These are phyloP conservation scores for Botrytis deweyae DNA, from an alignment of 2,329 filamentous ascomycete species.

Conservation along the genomic window DNA sequence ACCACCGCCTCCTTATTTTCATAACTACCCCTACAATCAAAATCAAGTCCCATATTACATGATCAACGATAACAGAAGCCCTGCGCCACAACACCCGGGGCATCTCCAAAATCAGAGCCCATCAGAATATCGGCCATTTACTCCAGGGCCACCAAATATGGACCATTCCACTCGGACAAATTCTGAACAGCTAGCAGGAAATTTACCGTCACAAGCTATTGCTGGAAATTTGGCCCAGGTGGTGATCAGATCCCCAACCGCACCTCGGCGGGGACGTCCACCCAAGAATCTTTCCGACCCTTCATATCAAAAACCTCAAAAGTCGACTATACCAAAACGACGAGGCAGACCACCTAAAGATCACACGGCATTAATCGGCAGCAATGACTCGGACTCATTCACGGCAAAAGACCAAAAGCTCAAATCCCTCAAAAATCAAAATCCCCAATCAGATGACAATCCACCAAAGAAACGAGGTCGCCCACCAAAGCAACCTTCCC, in stretches of 20 bases:
- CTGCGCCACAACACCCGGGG: background rate
- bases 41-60: background rate
- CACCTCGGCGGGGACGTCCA: conserved; percentile 10
- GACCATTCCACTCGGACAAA: background rate
- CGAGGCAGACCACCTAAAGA: conserved; percentile 16
- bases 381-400: background rate
- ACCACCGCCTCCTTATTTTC: background rate
- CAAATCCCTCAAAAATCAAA: background rate
- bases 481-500: conserved; percentile 18
- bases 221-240: background rate
- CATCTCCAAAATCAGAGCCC: background rate
- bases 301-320: background rate
- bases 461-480: conserved; percentile 27
- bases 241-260: background rate
- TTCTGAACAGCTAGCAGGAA: background rate
- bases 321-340: background rate
- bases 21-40: background rate
- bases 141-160: background rate
- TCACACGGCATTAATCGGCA: background rate
- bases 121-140: background rate
- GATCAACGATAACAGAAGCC: background rate
- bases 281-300: conserved; percentile 5
- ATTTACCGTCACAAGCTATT: background rate
- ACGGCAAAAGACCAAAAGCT: background rate
- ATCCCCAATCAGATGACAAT: background rate